Base-by-base conservation (phyloP, 169 alveolate species). In the Plasmodium vinckei region DNA sequence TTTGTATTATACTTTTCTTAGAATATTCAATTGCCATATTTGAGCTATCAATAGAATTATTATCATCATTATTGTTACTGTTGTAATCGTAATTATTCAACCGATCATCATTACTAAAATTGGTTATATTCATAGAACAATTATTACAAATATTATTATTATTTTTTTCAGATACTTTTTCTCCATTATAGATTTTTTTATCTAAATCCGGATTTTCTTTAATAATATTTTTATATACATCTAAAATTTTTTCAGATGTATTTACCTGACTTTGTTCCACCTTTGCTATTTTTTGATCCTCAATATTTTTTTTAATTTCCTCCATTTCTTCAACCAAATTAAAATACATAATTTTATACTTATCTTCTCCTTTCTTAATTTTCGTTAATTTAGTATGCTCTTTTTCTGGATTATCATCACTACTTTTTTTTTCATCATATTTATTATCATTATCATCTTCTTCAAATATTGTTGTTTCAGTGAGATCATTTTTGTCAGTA, bases 181-280 rank as follows among this genome's bases (percentile, higher is more conserved):
- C 19, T 0, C 19, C 21, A 15, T 73, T 51, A 60, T 75, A 19
- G 21, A 61, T 73, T 47, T 19, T 75, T 19, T 64, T 75, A 61
- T 61, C 68, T 33, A 65, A 47, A 79, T 79, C 39, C 13, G 68
- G 71, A 53, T 68, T 79, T 54, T 79, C 90, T 46, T 27, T 51
- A 67, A 79, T 67, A 39, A 79, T 68, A 79, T 68, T 49, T 67
- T 79, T 82, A 69, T 79, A 79, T 10, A 79, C 77, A 56, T 79
- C 54, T n/a, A 79, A 79, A 65, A 65, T 53, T 56, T 79, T 79
- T 67, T 79, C 90, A 5, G 90, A 67, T 51, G 90, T 61, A 69
- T 79, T 59, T 60, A 79, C 65, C 21, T 79, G 67, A 68, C 53
- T 25, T 67, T 79, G 77, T 44, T 53, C 90, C 12, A 79, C 9